Conservation (phyloP, 1,139 yeast species). For the Geotrichum aggregatum region DNA sequence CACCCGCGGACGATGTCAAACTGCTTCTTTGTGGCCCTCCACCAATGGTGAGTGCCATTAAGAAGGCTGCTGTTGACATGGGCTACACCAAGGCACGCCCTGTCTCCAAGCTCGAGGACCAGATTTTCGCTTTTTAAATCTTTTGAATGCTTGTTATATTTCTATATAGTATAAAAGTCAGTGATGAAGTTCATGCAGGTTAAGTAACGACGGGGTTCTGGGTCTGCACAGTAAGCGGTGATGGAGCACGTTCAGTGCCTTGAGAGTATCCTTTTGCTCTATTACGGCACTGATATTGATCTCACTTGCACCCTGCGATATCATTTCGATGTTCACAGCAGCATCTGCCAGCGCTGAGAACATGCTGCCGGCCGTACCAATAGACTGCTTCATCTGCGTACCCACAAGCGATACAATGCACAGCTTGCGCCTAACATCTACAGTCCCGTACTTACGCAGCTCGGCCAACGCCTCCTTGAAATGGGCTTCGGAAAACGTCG, state of each 20-base stretch:
- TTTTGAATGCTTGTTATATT: no score
- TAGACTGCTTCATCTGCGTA: slow-evolving; percentile 91
- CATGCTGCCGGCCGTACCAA: slow-evolving; percentile 97
- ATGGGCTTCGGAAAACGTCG: slow-evolving; percentile 59
- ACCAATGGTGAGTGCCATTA: slow-evolving; percentile 68
- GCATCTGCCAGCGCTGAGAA: slow-evolving; percentile 92
- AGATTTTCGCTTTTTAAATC: slow-evolving; percentile 76
- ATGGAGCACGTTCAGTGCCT: slow-evolving; percentile 84
- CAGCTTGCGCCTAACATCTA: slow-evolving; percentile 82
- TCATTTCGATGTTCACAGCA: slow-evolving; percentile 92
- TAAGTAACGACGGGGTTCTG: slow-evolving; percentile 14
- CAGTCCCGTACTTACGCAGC: slow-evolving; percentile 74
- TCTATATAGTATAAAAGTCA: background rate
- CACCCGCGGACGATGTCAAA: slow-evolving; percentile 56
- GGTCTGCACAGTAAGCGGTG: slow-evolving; percentile 52
- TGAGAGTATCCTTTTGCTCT: slow-evolving; percentile 72
- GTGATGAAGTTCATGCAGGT: slow-evolving; percentile 10
- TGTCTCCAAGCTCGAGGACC: slow-evolving; percentile 83
- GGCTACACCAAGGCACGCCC: slow-evolving; percentile 85
- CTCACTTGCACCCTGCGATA: slow-evolving; percentile 96
- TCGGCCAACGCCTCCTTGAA: slow-evolving; percentile 65
- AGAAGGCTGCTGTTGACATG: slow-evolving; percentile 66
- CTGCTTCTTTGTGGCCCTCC: slow-evolving; percentile 91
- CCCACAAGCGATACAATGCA: slow-evolving; percentile 93
- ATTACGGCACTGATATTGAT: slow-evolving; percentile 94